Conservation (phyloP, 2,329 filamentous ascomycete genomes). For the Colletotrichum tanaceti region DNA sequence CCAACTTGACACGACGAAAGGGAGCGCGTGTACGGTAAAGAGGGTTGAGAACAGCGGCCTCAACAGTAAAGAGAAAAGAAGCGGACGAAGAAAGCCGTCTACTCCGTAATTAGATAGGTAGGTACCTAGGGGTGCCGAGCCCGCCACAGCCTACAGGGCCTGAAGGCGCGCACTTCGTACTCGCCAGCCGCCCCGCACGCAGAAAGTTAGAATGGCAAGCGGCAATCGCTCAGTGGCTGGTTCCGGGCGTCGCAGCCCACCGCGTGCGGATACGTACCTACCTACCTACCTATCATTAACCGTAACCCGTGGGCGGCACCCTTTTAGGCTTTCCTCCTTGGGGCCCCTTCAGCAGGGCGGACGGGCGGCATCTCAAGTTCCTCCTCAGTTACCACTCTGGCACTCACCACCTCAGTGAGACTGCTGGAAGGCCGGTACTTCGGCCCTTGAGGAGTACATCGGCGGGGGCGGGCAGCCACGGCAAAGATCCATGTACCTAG, state of each 20-base stretch:
- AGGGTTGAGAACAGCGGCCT: constrained; percentile 8
- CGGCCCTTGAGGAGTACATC: constrained; percentile 19
- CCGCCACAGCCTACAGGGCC: too few species aligned
- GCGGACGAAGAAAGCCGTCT: not conserved
- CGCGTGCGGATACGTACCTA: constrained; percentile 36
- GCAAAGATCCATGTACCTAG: constrained; percentile 21
- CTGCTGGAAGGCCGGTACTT: constrained; percentile 21
- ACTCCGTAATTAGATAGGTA: too few species aligned
- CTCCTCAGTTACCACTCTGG: too few species aligned
- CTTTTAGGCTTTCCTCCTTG: not conserved
- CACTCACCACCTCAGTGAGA: too few species aligned
- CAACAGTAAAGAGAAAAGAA: not conserved
- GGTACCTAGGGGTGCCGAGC: too few species aligned
- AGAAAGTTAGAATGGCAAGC: constrained; percentile 16
- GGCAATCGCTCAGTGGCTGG: constrained; percentile 31
- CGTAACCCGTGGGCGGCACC: constrained; percentile 20
- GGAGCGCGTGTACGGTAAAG: not conserved
- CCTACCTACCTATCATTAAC: too few species aligned
- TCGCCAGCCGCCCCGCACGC: constrained; percentile 20
- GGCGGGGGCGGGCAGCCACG: not conserved
- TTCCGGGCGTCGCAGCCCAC: constrained; percentile 30
- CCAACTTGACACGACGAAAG: not conserved
- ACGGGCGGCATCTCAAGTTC: too few species aligned
- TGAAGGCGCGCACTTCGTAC: constrained; percentile 26
- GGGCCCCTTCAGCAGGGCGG: too few species aligned